Conservation (phyloP, 768 basidiomycete species). For the Panellus pusillus region DNA sequence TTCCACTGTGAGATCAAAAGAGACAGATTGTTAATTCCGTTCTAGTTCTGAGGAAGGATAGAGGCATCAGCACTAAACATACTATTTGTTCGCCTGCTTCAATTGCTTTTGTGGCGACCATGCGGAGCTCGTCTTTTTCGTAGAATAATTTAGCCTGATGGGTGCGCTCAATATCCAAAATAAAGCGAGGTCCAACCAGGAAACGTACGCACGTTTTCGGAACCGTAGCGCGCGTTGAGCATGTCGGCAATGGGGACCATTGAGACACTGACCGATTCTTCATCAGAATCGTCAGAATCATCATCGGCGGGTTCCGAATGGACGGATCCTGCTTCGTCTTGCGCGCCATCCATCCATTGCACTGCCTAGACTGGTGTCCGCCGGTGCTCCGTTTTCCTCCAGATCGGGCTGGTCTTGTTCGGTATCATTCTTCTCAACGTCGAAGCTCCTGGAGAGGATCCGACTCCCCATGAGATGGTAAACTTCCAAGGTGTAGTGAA, state of each 20-base stretch:
- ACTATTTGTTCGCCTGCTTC: slow-evolving; percentile 86
- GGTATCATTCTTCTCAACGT: slow-evolving; percentile 60
- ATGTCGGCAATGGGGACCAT: slow-evolving; percentile 98
- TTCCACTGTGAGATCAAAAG: slow-evolving; percentile 63
- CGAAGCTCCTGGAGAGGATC: slow-evolving; percentile 91
- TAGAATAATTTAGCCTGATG: slow-evolving; percentile 82
- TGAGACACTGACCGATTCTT: slow-evolving; percentile 49
- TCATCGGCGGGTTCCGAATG: slow-evolving; percentile 31
- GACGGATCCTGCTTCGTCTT: slow-evolving; percentile 23
- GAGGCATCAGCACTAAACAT: slow-evolving; percentile 25
- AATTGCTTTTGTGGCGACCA: slow-evolving; percentile 80
- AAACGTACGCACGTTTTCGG: slow-evolving; percentile 77
- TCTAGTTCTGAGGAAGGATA: not conserved
- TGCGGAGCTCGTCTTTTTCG: slow-evolving; percentile 67
- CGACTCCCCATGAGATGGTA: slow-evolving; percentile 92
- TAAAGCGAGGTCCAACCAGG: not conserved
- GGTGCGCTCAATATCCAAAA: slow-evolving; percentile 5
- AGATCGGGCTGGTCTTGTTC: slow-evolving; percentile 35
- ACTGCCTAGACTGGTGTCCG: slow-evolving; percentile 34
- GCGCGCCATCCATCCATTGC: slow-evolving; percentile 42
- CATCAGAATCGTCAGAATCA: slow-evolving; percentile 36
- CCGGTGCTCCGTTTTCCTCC: slow-evolving; percentile 14
- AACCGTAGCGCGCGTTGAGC: slow-evolving; percentile 84
- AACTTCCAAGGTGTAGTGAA: slow-evolving; percentile 63
- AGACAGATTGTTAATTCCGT: not conserved